A percentile compares a stretch with the other conserved stretches of the same genome.
Evolutionary conservation across 2,329 filamentous ascomycete species (phyloP).

Genomic region (Ambrosiella beaveri): DNA sequence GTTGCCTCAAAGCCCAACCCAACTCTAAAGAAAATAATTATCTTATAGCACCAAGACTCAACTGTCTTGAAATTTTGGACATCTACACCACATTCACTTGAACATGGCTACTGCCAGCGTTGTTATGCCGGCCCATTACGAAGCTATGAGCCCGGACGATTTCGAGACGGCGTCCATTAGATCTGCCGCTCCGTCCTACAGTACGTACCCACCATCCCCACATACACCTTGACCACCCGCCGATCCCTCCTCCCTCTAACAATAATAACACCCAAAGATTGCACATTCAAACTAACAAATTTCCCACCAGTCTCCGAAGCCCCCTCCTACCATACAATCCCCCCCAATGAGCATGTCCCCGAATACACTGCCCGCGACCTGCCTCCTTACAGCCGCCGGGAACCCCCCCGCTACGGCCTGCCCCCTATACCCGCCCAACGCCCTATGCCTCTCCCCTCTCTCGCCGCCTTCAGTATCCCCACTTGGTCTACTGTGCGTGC

Average conservation of each 20-base stretch:
- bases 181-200: conserved; percentile 51
- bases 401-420: conserved; percentile 22
- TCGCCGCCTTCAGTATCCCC: conserved; percentile 38
- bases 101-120: conserved; percentile 4
- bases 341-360: conserved; percentile 31
- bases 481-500: conserved; percentile 39
- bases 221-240: neutral
- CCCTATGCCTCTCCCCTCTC: conserved; percentile 24
- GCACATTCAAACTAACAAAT: neutral
- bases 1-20: too few relatives aligned
- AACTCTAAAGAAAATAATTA: too few relatives aligned
- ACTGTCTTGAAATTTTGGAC: neutral
- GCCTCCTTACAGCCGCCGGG: conserved; percentile 9
- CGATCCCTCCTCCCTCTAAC: neutral
- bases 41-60: neutral
- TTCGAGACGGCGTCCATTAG: conserved; percentile 48
- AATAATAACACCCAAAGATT: neutral
- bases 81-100: neutral
- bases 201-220: conserved; percentile 24
- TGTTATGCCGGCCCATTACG: conserved; percentile 13
- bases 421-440: conserved; percentile 30
- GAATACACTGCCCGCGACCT: conserved; percentile 29
- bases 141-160: conserved; percentile 30
- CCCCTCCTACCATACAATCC: conserved; percentile 44
- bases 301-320: conserved; percentile 37